phyloP scores from a whole-genome alignment of 2,329 filamentous ascomycete species.

The Apiospora pterosperma region DNA sequence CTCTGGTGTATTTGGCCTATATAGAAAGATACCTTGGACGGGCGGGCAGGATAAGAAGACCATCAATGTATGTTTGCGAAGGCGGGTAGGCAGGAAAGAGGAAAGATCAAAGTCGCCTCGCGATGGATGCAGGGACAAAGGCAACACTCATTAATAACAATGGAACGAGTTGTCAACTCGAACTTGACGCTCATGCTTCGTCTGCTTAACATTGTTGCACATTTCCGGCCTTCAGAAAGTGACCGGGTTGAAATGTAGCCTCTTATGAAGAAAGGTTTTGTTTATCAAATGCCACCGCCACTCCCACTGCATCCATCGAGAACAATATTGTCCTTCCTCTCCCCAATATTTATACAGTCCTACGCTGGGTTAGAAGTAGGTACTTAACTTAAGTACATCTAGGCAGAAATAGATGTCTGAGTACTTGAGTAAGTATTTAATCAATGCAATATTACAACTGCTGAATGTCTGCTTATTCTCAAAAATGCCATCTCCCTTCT shows the following conservation, averaged over 20 bases:
- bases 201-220: not conserved
- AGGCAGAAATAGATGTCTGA: too few relatives aligned
- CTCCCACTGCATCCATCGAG: too few relatives aligned
- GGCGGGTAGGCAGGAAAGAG: not conserved
- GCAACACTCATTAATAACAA: not conserved
- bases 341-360: too few relatives aligned
- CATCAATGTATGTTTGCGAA: not conserved
- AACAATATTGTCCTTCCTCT: too few relatives aligned
- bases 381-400: too few relatives aligned
- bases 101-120: not conserved
- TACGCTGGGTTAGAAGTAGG: too few relatives aligned
- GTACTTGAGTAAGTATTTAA: too few relatives aligned
- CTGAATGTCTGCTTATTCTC: too few relatives aligned
- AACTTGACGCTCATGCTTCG: not conserved
- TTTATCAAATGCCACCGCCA: too few relatives aligned
- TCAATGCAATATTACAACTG: too few relatives aligned
- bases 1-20: not conserved
- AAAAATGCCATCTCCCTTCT: too few relatives aligned
- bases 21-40: conserved; percentile 1
- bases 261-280: too few relatives aligned
- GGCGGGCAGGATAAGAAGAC: not conserved
- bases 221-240: not conserved
- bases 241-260: not conserved
- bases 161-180: conserved; percentile 1
- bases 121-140: not conserved